Evolutionary conservation across 495 filamentous ascomycete species (phyloP).

Genomic region (Lasiosphaeria hispida): DNA sequence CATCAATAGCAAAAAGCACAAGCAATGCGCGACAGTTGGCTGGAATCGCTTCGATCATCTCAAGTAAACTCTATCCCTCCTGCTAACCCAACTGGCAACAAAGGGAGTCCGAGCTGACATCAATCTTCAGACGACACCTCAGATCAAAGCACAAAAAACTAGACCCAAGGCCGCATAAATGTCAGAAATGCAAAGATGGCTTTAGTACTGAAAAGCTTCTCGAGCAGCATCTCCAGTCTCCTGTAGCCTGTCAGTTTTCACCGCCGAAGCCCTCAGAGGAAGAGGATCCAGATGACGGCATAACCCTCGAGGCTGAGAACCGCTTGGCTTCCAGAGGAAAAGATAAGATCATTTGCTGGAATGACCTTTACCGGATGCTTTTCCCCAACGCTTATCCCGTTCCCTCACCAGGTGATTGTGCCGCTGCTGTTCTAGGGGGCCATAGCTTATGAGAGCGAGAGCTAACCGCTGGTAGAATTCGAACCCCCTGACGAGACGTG

Average conservation of each 20-base stretch:
- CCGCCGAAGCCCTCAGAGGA: background rate
- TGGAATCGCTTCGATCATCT: background rate
- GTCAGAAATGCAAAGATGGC: background rate
- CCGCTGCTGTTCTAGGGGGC: background rate
- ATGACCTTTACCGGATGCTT: background rate
- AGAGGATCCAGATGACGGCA: conserved; percentile 6
- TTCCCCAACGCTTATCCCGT: background rate
- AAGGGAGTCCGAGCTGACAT: too few species aligned
- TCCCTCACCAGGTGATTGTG: conserved; percentile 2
- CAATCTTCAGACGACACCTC: background rate
- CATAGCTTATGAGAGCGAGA: background rate
- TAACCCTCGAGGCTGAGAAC: background rate
- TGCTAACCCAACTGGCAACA: background rate
- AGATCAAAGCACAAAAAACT: conserved; percentile 8
- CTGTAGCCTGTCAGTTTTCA: background rate
- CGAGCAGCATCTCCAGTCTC: background rate
- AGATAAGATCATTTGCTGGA: background rate
- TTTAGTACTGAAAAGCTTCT: background rate
- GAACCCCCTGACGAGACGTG: conserved; percentile 7
- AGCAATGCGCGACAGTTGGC: conserved; percentile 4
- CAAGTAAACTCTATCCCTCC: background rate
- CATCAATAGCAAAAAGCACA: conserved; percentile 1
- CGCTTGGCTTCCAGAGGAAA: conserved; percentile 3
- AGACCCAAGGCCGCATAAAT: background rate
- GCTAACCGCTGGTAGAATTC: background rate